Evolutionary conservation across 176 grass and related monocot genomes (phyloP), one percentile per base, ranked within the genome.

Genomic region (Oryza longistaminata): DNA sequence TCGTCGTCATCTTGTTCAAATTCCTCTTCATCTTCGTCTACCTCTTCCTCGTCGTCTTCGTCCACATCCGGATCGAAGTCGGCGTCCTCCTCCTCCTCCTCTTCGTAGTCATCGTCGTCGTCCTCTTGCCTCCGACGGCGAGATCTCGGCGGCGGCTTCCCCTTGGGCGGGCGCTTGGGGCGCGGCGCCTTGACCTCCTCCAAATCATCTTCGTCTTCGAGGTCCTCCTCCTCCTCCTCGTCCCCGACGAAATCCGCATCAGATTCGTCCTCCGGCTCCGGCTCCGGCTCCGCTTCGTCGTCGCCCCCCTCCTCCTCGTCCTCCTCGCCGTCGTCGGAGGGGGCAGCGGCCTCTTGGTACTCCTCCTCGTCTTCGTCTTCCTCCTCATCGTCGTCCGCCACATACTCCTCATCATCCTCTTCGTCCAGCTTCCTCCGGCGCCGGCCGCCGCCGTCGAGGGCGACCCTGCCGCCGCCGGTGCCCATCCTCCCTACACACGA

Each of bases 381-480:
- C 24, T 89, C 83, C 9, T 90, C 88, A 15, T 86, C 88, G 48
- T 79, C 85, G 14, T 85, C 91, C 50, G 37, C 55, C 2, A 87
- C 84, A 15, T 93, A 82, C 67, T 88, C 85, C 0, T 87, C 91
- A 37, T 92, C 87, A 2, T 92, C 85, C 8, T 79, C 83, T 9
- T 73, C 85, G 24, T 70, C 60, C 72, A 85, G 35, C 64, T 61
- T 85, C 26, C 16, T 75, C n/a, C 72, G 82, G 73, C 70, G 53
- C 74, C 83, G 45, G 22, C 73, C 70, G 42, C 68, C 79, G 21
- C 42, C 68, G 9, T 84, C 73, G 39, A 77, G 68, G 50, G 71
- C 33, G 11, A 79, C 72, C 82, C 89, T 72, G 55, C 55, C 52
- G 53, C 89, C 70, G 76, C 90, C 90, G 70, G 76, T 75, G n/a